Percentiles rank a stretch among this genome's conserved stretches.
Evolutionary conservation across 306 rosid genomes (phyloP).

Genomic region (Cucurbita moschata): DNA sequence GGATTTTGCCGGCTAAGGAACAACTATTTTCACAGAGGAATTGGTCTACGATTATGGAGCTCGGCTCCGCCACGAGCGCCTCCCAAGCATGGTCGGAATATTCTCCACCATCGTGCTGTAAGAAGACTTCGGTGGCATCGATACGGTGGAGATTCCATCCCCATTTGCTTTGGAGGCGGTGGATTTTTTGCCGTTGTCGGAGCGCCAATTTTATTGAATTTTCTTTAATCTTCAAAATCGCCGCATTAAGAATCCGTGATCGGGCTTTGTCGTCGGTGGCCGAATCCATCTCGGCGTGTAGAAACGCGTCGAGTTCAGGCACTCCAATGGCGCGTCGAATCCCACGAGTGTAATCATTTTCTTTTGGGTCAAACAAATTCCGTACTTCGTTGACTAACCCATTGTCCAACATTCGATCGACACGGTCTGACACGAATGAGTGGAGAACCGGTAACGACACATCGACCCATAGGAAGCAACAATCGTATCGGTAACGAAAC

Average conservation of each 20-base stretch:
- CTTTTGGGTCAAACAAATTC: conserved; percentile 12
- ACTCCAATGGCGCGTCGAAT: conserved; percentile 30
- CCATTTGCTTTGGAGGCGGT: conserved; percentile 10
- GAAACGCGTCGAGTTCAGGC: conserved; percentile 22
- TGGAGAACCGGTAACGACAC: conserved; percentile 15
- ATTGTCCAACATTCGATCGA: conserved; percentile 24
- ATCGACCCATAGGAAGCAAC: conserved; percentile 28
- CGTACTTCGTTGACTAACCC: conserved; percentile 30
- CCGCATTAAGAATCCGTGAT: conserved; percentile 11
- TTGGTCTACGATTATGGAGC: neutral
- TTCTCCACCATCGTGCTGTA: neutral
- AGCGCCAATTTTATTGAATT: conserved; percentile 18
- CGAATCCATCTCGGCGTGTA: neutral
- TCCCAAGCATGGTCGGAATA: conserved; percentile 19
- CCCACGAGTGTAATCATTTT: conserved; percentile 15
- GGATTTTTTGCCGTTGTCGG: conserved; percentile 25
- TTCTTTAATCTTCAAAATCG: conserved; percentile 21
- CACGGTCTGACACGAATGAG: conserved; percentile 27
- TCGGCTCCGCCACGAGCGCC: conserved; percentile 15
- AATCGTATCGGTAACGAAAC: conserved; percentile 18
- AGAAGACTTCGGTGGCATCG: conserved; percentile 26
- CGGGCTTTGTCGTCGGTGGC: neutral
- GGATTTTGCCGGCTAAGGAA: too few species aligned
- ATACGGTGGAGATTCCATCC: conserved; percentile 20
- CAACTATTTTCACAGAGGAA: conserved; percentile 11